phyloP scores from a whole-genome alignment of 805 yeast genomes.

The Zygoascus biomembranicola region DNA sequence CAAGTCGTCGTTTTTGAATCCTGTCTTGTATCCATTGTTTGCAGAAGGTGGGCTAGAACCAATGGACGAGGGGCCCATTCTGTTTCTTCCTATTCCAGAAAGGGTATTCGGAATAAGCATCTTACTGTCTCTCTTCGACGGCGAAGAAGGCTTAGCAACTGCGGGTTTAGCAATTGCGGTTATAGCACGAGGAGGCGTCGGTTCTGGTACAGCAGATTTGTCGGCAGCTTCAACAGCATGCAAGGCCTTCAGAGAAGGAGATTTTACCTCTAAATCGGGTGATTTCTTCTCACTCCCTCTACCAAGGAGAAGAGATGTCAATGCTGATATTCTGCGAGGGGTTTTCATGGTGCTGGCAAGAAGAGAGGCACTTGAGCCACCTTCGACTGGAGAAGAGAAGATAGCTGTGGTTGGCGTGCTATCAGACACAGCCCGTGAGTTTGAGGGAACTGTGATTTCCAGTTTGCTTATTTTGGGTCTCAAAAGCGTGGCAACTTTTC shows the following conservation, averaged over 20 bases:
- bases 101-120: neutral
- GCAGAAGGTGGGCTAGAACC: neutral
- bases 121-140: neutral
- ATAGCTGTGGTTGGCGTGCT: conserved; percentile 1
- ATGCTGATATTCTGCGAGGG: conserved; percentile 27
- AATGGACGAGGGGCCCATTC: neutral
- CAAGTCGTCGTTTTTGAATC: conserved; percentile 4
- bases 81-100: neutral
- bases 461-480: conserved; percentile 13
- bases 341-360: conserved; percentile 7
- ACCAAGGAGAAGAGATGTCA: conserved; percentile 28
- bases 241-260: neutral
- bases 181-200: neutral
- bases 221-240: neutral
- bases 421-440: neutral
- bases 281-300: neutral
- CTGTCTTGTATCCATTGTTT: neutral
- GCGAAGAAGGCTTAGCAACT: neutral
- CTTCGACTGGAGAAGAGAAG: neutral
- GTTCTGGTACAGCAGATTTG: neutral
- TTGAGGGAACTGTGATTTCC: conserved; percentile 1
- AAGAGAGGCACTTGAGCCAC: neutral
- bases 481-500: conserved; percentile 24
- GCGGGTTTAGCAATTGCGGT: neutral
- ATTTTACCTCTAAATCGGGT: neutral